A percentile compares a stretch with the other conserved stretches of the same genome.
Evolutionary conservation across 768 basidiomycete genomes (phyloP).

Genomic region (Amyloporia xantha): DNA sequence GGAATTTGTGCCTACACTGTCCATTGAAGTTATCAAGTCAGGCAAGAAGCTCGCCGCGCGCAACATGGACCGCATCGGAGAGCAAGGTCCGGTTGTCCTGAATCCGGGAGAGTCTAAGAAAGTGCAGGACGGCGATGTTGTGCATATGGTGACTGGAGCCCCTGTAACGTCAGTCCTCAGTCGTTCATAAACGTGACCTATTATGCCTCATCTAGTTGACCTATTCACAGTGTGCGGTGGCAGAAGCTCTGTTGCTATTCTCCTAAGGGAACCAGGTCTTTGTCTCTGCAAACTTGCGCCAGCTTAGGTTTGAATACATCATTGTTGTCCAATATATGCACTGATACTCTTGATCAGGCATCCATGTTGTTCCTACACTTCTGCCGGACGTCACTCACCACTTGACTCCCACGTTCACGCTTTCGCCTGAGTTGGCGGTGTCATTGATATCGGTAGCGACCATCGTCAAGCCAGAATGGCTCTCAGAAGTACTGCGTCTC

Average conservation of each 20-base stretch:
- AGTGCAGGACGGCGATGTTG: conserved; percentile 47
- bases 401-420: conserved; percentile 42
- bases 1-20: conserved; percentile 33
- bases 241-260: conserved; percentile 19
- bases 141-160: conserved; percentile 40
- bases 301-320: conserved; percentile 42
- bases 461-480: conserved; percentile 65
- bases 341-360: conserved; percentile 33
- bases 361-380: conserved; percentile 44
- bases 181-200: no score
- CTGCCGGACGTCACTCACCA: conserved; percentile 55
- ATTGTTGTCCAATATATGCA: background rate
- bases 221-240: conserved; percentile 26
- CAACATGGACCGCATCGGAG: conserved; percentile 35
- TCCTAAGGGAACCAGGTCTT: background rate
- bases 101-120: conserved; percentile 33
- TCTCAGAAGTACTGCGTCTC: conserved; percentile 50
- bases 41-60: conserved; percentile 26
- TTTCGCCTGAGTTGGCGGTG: conserved; percentile 43
- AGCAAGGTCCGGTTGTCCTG: conserved; percentile 26
- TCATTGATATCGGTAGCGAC: conserved; percentile 54
- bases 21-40: conserved; percentile 25
- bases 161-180: conserved; percentile 38
- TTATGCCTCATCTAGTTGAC: no score
- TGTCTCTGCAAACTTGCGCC: conserved; percentile 18